Evolutionary conservation across 106 monocot species (phyloP).

Genomic region (Acorus gramineus): DNA sequence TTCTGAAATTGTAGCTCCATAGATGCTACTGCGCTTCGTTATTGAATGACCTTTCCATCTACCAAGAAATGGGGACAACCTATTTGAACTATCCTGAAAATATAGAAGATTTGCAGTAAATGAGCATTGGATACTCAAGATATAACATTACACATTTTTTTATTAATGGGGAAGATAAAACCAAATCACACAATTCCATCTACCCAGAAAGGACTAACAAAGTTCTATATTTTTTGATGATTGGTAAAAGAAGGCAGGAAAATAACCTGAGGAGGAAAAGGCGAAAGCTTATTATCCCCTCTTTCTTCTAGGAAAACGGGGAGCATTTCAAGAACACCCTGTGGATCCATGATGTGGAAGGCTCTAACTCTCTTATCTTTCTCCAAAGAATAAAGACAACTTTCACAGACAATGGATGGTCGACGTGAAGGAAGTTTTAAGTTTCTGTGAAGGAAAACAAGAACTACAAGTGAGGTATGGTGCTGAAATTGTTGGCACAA

Average conservation of each 20-base stretch:
- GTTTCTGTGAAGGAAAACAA: constrained; percentile 28
- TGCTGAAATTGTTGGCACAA: no score
- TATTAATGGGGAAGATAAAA: no score
- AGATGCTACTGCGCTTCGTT: constrained; percentile 85
- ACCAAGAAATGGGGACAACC: constrained; percentile 55
- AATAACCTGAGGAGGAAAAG: no score
- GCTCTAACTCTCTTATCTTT: constrained; percentile 67
- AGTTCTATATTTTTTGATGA: no score
- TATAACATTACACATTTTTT: neutral
- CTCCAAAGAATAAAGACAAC: constrained; percentile 72
- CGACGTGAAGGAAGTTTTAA: constrained; percentile 76
- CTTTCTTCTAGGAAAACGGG: constrained; percentile 77
- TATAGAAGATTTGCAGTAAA: neutral
- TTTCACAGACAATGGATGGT: constrained; percentile 94
- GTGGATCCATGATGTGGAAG: constrained; percentile 85
- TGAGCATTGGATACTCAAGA: neutral
- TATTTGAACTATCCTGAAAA: constrained; percentile 30
- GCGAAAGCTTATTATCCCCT: constrained; percentile 14
- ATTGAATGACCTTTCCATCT: constrained; percentile 81
- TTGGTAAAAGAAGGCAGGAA: no score
- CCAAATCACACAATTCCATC: no score
- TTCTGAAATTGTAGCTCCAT: constrained; percentile 75
- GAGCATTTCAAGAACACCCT: constrained; percentile 70
- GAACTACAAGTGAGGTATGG: no score
- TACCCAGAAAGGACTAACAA: no score